Conservation (phyloP, 306 rosid species). For the Pyrus bretschneideri region DNA sequence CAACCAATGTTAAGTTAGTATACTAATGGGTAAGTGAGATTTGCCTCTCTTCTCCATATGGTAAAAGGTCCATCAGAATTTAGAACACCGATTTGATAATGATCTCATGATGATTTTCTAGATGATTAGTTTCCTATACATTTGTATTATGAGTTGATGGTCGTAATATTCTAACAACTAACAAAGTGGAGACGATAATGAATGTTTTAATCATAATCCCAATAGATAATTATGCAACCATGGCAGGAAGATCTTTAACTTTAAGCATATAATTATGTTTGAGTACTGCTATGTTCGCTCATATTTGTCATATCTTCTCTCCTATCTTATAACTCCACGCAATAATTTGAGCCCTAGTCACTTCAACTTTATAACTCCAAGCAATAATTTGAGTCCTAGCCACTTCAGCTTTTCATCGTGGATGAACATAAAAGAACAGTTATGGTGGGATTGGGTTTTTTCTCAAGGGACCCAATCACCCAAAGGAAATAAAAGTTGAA, state of each 20-base stretch:
- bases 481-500: neutral
- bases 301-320: neutral
- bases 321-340: neutral
- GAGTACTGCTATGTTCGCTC: neutral
- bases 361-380: neutral
- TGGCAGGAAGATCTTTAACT: neutral
- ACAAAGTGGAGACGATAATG: neutral
- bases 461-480: neutral
- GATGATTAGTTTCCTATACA: neutral
- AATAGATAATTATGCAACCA: neutral
- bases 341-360: neutral
- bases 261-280: neutral
- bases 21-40: neutral
- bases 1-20: neutral
- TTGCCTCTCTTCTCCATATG: neutral
- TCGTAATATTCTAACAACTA: neutral
- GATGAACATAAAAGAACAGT: neutral
- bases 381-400: neutral
- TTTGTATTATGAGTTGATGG: neutral
- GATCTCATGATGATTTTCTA: neutral
- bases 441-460: neutral
- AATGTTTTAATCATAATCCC: neutral
- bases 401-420: neutral
- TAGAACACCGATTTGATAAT: neutral
- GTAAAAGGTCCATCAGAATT: neutral